Base-by-base conservation (phyloP, 164 flowering plant species). In the Echeveria elegans region DNA sequence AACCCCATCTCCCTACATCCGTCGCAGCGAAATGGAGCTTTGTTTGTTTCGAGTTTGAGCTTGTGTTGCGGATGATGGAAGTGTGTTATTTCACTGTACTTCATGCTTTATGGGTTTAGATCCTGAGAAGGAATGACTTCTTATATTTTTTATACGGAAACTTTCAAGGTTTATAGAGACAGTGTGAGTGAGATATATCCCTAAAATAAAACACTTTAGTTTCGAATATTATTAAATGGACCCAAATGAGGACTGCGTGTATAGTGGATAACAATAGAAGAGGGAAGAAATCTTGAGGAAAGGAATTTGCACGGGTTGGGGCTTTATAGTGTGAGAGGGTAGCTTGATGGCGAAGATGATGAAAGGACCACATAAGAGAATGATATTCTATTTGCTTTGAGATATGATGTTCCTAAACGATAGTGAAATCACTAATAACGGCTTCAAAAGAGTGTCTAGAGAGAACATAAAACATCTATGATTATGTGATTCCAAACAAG, bases 1-100 rank as follows among this genome's bases (percentile, higher is more conserved):
- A 91, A 83, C 23, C 98, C 98, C 0, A 76, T 88, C 69, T 94
- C 98, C 64, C 83, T 89, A 87, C 98, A 91, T 29, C 98, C 98
- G 67, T 94, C 91, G 41, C 98, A 94, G 71, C 82, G 87, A 87
- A 89, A 91, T 0, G 97, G 96, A 4, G 70, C 65, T 59, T 89
- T 85, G 0, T 68, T 21, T 80, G 79, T 80, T 73, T 86, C 93
- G 9, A 83, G 79, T 53, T 69, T 77, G 7, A 94, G 85, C 71
- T 71, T 81, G 87, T 94, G 97, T 45, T 88, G 83, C 2, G 94
- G 90, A 79, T 94, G 99, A 81, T 85, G 80, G 43, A 73, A 79
- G 69, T 94, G 97, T 24, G 82, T 67, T 34, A 89, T 85, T 67
- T 94, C 96, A 19, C 67, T 81, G 75, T 85, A 83, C 52, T 76